These are phyloP conservation scores for Xylogone sp. DNA, from an alignment of 2,329 filamentous ascomycete genomes.

Conservation along the genomic window DNA sequence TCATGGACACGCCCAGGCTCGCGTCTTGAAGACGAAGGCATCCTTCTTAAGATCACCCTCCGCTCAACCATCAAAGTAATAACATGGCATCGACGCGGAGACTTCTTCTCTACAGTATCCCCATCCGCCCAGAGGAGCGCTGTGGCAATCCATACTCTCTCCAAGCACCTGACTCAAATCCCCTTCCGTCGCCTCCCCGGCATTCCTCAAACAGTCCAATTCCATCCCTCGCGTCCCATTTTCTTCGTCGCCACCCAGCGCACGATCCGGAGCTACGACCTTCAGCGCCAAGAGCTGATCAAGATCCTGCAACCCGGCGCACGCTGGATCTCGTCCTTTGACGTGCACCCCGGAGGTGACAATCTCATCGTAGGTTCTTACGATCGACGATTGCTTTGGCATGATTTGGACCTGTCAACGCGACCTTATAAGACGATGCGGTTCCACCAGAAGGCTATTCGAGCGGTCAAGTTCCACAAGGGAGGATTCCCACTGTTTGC, in stretches of 20 bases:
- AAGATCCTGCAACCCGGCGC: constrained; percentile 93
- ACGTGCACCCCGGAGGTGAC: constrained; percentile 88
- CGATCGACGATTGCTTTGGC: constrained; percentile 91
- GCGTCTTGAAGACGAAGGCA: constrained; percentile 70
- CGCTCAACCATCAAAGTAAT: constrained; percentile 80
- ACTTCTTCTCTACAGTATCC: constrained; percentile 91
- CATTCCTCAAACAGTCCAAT: constrained; percentile 81
- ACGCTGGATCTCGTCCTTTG: constrained; percentile 90
- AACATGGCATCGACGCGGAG: constrained; percentile 89
- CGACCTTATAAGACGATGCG: constrained; percentile 94
- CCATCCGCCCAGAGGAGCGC: constrained; percentile 74
- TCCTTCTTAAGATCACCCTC: constrained; percentile 77
- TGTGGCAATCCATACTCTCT: constrained; percentile 90
- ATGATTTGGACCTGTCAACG: constrained; percentile 87
- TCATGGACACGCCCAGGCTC: constrained; percentile 79
- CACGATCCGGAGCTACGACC: constrained; percentile 88
- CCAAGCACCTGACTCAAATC: constrained; percentile 90
- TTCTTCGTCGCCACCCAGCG: constrained; percentile 97
- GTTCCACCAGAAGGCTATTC: constrained; percentile 90
- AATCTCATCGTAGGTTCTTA: constrained; percentile 94
- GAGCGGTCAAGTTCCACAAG: constrained; percentile 83
- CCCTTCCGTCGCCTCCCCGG: constrained; percentile 79
- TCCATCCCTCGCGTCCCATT: constrained; percentile 88
- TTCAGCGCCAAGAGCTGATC: constrained; percentile 85
- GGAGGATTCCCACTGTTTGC: constrained; percentile 80